phyloP scores from a whole-genome alignment of 2,329 filamentous ascomycete species.

The Stemphylium lycopersici region DNA sequence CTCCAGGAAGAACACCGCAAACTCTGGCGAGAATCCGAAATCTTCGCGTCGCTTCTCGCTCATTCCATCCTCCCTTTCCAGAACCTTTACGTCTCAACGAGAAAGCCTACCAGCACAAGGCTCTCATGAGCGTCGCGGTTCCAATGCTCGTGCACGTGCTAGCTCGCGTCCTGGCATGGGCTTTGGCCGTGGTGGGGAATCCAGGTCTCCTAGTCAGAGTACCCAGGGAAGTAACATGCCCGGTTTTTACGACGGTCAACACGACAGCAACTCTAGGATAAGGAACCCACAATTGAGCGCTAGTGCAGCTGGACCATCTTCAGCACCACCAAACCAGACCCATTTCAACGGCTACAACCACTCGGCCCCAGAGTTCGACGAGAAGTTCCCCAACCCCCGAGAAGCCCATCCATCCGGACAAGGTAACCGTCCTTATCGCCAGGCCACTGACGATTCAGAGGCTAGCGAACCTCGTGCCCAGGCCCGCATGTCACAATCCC shows the following conservation, averaged over 20 bases:
- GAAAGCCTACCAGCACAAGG: conserved; percentile 40
- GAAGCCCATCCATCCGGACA: conserved; percentile 39
- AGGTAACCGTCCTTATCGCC: conserved; percentile 34
- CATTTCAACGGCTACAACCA: conserved; percentile 40
- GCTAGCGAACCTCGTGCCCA: conserved; percentile 30
- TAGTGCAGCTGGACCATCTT: conserved; percentile 33
- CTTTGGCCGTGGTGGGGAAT: conserved; percentile 51
- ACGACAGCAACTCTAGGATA: conserved; percentile 38
- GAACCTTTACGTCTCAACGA: conserved; percentile 51
- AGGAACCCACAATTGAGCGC: conserved; percentile 23
- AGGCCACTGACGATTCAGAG: conserved; percentile 44
- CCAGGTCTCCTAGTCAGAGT: conserved; percentile 53
- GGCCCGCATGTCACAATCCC: conserved; percentile 25
- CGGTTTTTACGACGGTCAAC: conserved; percentile 51
- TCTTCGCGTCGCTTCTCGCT: conserved; percentile 58
- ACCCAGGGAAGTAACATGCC: conserved; percentile 53
- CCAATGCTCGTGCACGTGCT: conserved; percentile 37
- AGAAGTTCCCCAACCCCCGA: conserved; percentile 45
- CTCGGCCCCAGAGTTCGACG: conserved; percentile 38
- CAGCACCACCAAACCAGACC: conserved; percentile 46
- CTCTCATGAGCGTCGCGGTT: conserved; percentile 44
- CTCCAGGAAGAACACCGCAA: conserved; percentile 53
- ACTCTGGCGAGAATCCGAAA: conserved; percentile 43
- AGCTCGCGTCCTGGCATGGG: conserved; percentile 49
- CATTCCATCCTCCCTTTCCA: conserved; percentile 56